A percentile compares a stretch with the other conserved stretches of the same genome.
phyloP scores from a whole-genome alignment of 2,329 filamentous ascomycete genomes.

The Rhexocercosporidium sp. region DNA sequence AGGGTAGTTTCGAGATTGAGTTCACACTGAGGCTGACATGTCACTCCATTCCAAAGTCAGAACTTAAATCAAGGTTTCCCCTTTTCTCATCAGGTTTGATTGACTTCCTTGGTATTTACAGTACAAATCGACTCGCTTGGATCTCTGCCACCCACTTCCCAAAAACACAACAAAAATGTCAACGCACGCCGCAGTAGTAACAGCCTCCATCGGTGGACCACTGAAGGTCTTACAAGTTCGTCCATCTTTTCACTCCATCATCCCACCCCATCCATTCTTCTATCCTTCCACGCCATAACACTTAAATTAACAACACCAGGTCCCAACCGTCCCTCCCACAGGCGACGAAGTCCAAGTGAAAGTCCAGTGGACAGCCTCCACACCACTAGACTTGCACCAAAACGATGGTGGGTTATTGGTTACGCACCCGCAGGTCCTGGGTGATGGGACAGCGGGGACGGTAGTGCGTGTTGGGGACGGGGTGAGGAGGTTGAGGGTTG shows the following conservation, averaged over 20 bases:
- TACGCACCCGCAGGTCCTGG: slow-evolving; percentile 54
- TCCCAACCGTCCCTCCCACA: slow-evolving; percentile 37
- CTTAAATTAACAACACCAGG: slow-evolving; percentile 9
- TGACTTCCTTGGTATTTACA: not conserved
- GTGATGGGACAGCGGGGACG: slow-evolving; percentile 56
- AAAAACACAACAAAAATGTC: slow-evolving; percentile 31
- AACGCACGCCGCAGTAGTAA: slow-evolving; percentile 49
- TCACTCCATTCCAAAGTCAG: no score
- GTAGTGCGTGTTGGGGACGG: slow-evolving; percentile 56
- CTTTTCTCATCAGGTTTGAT: not conserved
- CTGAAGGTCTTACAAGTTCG: slow-evolving; percentile 41
- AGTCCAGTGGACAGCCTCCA: slow-evolving; percentile 64
- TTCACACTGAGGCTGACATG: no score
- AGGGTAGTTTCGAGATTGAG: not conserved
- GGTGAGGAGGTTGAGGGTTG: slow-evolving; percentile 51
- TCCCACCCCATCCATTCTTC: not conserved
- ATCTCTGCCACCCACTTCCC: not conserved
- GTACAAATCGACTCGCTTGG: not conserved
- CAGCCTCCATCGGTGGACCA: slow-evolving; percentile 44
- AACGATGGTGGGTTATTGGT: slow-evolving; percentile 64
- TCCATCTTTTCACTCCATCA: not conserved
- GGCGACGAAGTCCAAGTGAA: slow-evolving; percentile 57
- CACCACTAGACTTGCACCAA: slow-evolving; percentile 65
- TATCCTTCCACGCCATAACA: not conserved
- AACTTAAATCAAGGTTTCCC: no score